phyloP scores from a whole-genome alignment of 1,284 basidiomycete species.

The Fomitopsis schrenkii region DNA sequence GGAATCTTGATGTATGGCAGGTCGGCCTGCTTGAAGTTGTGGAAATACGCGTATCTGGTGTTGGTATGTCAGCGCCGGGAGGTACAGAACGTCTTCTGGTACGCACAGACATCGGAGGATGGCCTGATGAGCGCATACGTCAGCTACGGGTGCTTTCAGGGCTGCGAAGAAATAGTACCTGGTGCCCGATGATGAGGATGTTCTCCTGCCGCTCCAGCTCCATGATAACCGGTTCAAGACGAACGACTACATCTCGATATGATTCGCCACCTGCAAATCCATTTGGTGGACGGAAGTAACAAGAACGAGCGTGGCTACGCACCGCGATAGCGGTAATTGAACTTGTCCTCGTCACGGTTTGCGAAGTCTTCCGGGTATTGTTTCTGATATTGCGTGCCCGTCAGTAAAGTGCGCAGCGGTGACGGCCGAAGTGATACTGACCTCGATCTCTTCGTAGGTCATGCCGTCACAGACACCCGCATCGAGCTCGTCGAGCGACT shows the following conservation, averaged over 20 bases:
- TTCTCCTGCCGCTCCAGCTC: conserved; percentile 98
- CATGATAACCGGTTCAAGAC: conserved; percentile 98
- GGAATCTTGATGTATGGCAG: conserved; percentile 98
- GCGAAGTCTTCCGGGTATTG: conserved; percentile 98
- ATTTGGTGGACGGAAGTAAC: not conserved
- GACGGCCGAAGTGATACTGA: conserved; percentile 25
- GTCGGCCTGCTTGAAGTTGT: conserved; percentile 89
- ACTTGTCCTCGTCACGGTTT: conserved; percentile 99
- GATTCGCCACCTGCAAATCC: conserved; percentile 73
- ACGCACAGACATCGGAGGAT: conserved; percentile 85
- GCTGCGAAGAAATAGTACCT: conserved; percentile 41
- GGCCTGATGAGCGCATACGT: conserved; percentile 43
- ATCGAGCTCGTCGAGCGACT: conserved; percentile 96
- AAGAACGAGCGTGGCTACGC: conserved; percentile 4
- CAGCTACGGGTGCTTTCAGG: not conserved
- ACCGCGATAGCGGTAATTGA: conserved; percentile 96
- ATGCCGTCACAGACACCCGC: conserved; percentile 99
- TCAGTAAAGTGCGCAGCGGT: not conserved
- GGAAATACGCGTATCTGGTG: conserved; percentile 88
- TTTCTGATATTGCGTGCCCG: conserved; percentile 42
- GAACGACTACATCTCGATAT: conserved; percentile 93
- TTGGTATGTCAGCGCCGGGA: not conserved
- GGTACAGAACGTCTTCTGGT: not conserved
- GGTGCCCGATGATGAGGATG: conserved; percentile 95
- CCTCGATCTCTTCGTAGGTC: conserved; percentile 99